Evolutionary conservation across 768 basidiomycete genomes (phyloP).

Genomic region (Panellus pusillus): DNA sequence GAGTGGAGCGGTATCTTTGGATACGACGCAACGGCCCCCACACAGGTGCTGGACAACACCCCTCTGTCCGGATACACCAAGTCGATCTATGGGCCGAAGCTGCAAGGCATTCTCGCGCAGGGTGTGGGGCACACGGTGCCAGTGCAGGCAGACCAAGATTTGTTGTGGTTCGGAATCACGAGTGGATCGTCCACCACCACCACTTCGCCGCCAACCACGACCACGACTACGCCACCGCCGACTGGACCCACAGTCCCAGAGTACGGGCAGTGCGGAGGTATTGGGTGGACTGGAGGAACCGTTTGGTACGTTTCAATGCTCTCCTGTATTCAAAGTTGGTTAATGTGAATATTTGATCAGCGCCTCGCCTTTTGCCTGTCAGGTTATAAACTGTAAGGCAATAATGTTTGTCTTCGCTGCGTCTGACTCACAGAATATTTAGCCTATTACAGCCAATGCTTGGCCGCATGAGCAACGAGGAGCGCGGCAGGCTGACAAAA

Average conservation of each 20-base stretch:
- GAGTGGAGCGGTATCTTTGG: constrained; percentile 59
- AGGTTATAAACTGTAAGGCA: not conserved
- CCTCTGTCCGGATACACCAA: constrained; percentile 48
- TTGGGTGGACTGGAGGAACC: not conserved
- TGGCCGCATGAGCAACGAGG: too few relatives aligned
- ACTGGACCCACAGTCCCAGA: constrained; percentile 20
- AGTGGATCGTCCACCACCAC: constrained; percentile 17
- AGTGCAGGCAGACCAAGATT: constrained; percentile 44
- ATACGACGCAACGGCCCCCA: constrained; percentile 37
- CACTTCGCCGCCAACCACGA: not conserved
- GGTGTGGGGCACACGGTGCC: constrained; percentile 53
- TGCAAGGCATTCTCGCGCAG: constrained; percentile 48
- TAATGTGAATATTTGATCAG: too few relatives aligned
- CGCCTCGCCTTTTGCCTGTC: constrained; percentile 21
- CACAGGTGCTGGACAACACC: constrained; percentile 33
- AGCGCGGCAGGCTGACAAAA: too few relatives aligned
- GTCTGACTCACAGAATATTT: too few relatives aligned
- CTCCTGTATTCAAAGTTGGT: too few relatives aligned
- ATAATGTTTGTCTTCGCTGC: too few relatives aligned
- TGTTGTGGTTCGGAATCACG: constrained; percentile 49
- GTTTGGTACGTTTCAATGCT: not conserved
- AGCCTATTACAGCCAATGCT: too few relatives aligned
- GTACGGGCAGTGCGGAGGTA: constrained; percentile 33
- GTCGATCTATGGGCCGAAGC: constrained; percentile 47
- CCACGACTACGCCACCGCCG: not conserved